phyloP scores from a whole-genome alignment of 2,329 filamentous ascomycete genomes.

The Fusarium hostae region DNA sequence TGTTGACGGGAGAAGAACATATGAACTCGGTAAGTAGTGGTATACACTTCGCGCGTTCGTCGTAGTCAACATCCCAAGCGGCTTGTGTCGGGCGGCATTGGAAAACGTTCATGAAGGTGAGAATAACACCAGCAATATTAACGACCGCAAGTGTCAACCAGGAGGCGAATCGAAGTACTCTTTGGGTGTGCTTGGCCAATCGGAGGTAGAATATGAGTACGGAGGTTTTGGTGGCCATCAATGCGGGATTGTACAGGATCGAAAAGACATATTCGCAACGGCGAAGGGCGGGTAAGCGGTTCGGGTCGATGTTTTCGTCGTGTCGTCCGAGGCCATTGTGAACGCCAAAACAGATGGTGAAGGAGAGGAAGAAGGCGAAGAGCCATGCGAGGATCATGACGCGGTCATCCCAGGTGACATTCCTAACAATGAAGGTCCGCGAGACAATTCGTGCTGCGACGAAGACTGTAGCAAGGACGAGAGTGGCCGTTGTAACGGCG shows the following conservation, averaged over 20 bases:
- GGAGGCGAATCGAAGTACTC: conserved; percentile 82
- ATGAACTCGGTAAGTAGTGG: conserved; percentile 72
- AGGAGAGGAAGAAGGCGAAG: conserved; percentile 73
- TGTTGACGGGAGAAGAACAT: conserved; percentile 87
- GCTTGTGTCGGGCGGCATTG: conserved; percentile 83
- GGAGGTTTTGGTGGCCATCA: conserved; percentile 94
- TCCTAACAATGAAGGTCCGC: conserved; percentile 77
- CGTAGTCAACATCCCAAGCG: conserved; percentile 65
- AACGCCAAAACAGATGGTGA: conserved; percentile 73
- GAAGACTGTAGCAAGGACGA: conserved; percentile 77
- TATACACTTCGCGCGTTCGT: conserved; percentile 58
- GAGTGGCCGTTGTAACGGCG: conserved; percentile 74
- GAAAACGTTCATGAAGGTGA: conserved; percentile 88
- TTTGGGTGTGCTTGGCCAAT: conserved; percentile 80
- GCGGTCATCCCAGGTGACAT: conserved; percentile 80
- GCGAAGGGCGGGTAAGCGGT: conserved; percentile 64
- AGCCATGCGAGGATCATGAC: conserved; percentile 84
- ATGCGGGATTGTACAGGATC: conserved; percentile 79
- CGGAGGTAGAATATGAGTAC: conserved; percentile 91
- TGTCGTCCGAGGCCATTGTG: conserved; percentile 74
- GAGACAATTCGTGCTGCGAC: conserved; percentile 80
- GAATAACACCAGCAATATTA: conserved; percentile 78
- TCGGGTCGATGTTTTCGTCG: conserved; percentile 66
- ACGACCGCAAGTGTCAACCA: conserved; percentile 81
- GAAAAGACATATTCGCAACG: conserved; percentile 72